Base-by-base conservation (phyloP, 2,329 filamentous ascomycete genomes). In the Aspergillus eucalypticola region DNA sequence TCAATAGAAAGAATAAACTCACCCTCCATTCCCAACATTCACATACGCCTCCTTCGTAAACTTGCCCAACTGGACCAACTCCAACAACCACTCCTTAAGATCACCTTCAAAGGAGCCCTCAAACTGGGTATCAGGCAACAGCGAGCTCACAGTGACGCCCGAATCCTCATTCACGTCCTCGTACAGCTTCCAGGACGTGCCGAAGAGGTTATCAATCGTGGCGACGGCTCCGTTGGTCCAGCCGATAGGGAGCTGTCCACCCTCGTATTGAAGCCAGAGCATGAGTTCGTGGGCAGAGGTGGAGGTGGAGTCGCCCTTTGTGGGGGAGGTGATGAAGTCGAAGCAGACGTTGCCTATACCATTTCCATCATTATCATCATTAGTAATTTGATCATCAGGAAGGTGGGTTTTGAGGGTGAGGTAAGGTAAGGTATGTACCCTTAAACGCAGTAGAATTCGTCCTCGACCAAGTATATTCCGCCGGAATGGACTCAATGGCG, bases 191-290 rank as follows among this genome's bases (percentile, higher is more conserved):
- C 78, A 80, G 11, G 71, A 71, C 32, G 75, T 77, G 38, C 73
- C 73, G 57, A 72, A 78, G 7, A 78, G 68, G 21, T 68, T 63
- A 35, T 73, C 64, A 42, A 78, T 71, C 0, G 76, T 79, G 3
- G 75, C 71, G 19, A 74, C 69, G 35, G 71, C 61, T 1, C 72
- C 72, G 44, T 69, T 66, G 6, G 67, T 62, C 71, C 74, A 80
- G 48, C 78, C 78, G 58, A 81, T 80, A 13, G 78, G 78, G 4
- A 80, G 68, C 60, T 81, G 78, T 2, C 76, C 78, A 17, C 78
- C 78, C n/a, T 77, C 76, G 56, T 76, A 80, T 25, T 76, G 72
- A 2, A 80, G 72, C 78, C 78, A 80, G 13, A 80, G 76, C 78
- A 80, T 81, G 23, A 79, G 70, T 60, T 80, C 78, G 58, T 79